Evolutionary conservation across 2,329 filamentous ascomycete genomes (phyloP), one percentile per base, ranked within the genome.

Genomic region (Diaporthe humulicola): DNA sequence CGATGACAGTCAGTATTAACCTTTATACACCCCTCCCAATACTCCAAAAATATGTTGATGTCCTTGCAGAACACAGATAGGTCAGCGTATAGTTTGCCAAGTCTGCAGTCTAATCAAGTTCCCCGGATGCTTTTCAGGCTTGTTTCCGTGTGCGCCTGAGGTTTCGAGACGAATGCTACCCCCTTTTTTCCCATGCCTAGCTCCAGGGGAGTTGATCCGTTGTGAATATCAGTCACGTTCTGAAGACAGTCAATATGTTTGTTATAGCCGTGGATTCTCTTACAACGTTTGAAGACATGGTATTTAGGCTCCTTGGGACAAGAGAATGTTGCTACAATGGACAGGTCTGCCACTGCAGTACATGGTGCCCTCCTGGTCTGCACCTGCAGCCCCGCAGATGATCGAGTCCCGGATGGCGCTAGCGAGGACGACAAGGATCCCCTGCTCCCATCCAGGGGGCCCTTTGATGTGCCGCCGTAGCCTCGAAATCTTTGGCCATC

Each of bases 401-500:
- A 66, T 8, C 6, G 4, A 25, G 40, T 15, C 40, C 28, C 19
- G 38, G 28, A 19, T 22, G 30, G 33, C 45, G 22, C 45, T 67
- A 67, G 28, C 19, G 10, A 10, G 28, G 30, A 57, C 7, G 1
- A 17, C 48, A 38, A 25, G 64, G 64, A 15, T 30, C n/a, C 64
- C 45, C 30, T 52, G 64, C 33, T 15, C 30, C 19, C 2, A 38
- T 14, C 30, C 45, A 67, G 45, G 64, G 64, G 64, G 25, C 22
- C 22, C 25, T 6, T 48, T 40, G 60, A 28, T 12, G 40, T 33
- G 17, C 40, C 2, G 25, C 38, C 30, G 33, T 38, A 25, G 45
- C 64, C 64, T 67, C 64, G 22, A 67, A 45, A 52, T 52, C 64
- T 67, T 50, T 15, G 36, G 36, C 36, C 61, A 50, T 28, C 22